These are phyloP conservation scores for Boletus sp. DNA, from an alignment of 768 basidiomycete genomes.

Conservation along the genomic window DNA sequence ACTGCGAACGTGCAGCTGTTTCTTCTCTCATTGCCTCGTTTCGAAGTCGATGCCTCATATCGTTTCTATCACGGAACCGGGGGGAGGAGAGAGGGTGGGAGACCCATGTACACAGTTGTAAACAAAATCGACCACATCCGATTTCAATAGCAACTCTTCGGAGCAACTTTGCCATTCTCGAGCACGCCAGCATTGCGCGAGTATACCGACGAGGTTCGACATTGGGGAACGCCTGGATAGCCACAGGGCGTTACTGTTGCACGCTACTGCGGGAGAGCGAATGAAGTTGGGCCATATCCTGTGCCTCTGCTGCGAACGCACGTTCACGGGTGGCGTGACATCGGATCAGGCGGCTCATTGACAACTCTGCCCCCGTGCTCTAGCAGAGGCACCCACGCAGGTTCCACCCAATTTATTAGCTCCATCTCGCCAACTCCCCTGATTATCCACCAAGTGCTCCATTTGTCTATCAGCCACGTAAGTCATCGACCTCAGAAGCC, in stretches of 20 bases:
- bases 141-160: too few species aligned
- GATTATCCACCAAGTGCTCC: not conserved
- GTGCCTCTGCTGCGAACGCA: slow-evolving; percentile 16
- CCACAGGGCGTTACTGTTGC: too few species aligned
- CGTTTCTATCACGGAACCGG: not conserved
- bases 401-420: too few species aligned
- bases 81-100: too few species aligned
- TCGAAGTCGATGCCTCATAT: not conserved
- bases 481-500: not conserved
- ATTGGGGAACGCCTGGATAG: too few species aligned
- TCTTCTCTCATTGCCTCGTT: not conserved
- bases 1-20: not conserved
- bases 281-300: slow-evolving; percentile 14
- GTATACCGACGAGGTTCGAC: too few species aligned
- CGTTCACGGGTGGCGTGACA: slow-evolving; percentile 26
- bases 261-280: slow-evolving; percentile 14
- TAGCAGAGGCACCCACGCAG: too few species aligned
- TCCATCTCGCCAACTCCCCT: not conserved
- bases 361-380: too few species aligned
- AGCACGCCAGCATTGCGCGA: not conserved
- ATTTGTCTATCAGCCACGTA: slow-evolving; percentile 12
- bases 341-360: not conserved
- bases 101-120: too few species aligned
- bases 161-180: slow-evolving; percentile 2
- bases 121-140: too few species aligned